Conservation (phyloP, 2,329 filamentous ascomycete genomes). For the Byssothecium circinans region DNA sequence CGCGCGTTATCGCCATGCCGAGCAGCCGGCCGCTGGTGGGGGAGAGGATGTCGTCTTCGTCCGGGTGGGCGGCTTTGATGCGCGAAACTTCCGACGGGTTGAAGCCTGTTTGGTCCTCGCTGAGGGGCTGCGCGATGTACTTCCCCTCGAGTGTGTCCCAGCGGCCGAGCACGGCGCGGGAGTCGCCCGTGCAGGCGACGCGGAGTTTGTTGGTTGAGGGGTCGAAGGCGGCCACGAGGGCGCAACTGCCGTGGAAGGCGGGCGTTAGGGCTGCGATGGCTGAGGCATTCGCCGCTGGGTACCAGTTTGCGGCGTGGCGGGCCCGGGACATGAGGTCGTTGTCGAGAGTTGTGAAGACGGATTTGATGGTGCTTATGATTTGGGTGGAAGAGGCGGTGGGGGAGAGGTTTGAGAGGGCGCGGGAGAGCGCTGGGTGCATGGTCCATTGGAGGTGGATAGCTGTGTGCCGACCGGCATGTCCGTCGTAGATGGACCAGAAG, state of each 20-base stretch:
- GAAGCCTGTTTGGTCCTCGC: conserved; percentile 66
- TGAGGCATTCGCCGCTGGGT: conserved; percentile 34
- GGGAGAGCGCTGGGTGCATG: conserved; percentile 50
- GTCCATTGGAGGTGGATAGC: conserved; percentile 44
- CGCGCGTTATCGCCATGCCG: conserved; percentile 64
- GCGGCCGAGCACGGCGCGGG: conserved; percentile 64
- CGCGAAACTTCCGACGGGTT: conserved; percentile 61
- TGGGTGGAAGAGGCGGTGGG: conserved; percentile 47
- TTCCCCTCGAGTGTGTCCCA: conserved; percentile 46
- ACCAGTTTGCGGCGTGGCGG: conserved; percentile 43
- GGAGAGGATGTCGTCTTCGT: conserved; percentile 60
- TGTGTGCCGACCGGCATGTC: conserved; percentile 53
- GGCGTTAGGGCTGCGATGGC: conserved; percentile 37
- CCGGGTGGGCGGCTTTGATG: conserved; percentile 61
- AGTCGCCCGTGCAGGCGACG: conserved; percentile 69
- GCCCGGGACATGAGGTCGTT: conserved; percentile 55
- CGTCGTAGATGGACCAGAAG: conserved; percentile 53
- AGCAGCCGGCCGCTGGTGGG: conserved; percentile 60
- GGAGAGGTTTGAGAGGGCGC: conserved; percentile 36
- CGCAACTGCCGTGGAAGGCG: conserved; percentile 61
- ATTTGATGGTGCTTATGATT: conserved; percentile 59
- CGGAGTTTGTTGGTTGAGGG: conserved; percentile 55
- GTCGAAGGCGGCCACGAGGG: conserved; percentile 65
- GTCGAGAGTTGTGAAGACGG: conserved; percentile 60
- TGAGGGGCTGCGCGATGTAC: conserved; percentile 60